phyloP scores from a whole-genome alignment of 352 stramenopile species.

The Globisporangium megalacanthum region DNA sequence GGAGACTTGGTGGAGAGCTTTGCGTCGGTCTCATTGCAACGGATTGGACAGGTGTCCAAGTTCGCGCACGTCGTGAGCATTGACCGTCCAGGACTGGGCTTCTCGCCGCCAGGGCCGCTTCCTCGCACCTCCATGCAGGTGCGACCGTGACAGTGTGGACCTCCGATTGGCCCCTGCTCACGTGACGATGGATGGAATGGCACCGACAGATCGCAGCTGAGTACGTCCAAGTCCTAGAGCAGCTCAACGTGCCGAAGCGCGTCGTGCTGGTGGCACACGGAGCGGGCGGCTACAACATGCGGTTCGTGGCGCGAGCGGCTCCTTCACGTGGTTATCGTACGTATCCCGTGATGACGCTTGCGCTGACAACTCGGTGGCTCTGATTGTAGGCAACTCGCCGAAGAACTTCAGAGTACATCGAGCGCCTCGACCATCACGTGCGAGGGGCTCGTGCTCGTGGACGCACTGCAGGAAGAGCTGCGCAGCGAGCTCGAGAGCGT shows the following conservation, averaged over 20 bases:
- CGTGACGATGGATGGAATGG: slow-evolving; percentile 1
- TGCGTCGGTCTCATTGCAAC: background rate
- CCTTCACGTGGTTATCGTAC: no score
- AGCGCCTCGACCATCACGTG: slow-evolving; percentile 22
- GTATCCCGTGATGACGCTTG: background rate
- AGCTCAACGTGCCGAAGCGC: slow-evolving; percentile 47
- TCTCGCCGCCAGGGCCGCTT: slow-evolving; percentile 37
- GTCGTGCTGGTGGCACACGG: slow-evolving; percentile 71
- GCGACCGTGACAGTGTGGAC: background rate
- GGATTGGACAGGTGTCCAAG: slow-evolving; percentile 17
- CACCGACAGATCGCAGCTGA: slow-evolving; percentile 41
- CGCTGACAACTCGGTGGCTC: background rate
- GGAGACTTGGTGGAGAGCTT: background rate
- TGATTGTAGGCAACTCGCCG: slow-evolving; percentile 29
- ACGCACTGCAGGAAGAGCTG: slow-evolving; percentile 64
- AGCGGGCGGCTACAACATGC: slow-evolving; percentile 79
- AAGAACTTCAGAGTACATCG: slow-evolving; percentile 27
- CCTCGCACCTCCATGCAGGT: slow-evolving; percentile 52
- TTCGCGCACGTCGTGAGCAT: slow-evolving; percentile 63
- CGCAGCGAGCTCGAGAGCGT: slow-evolving; percentile 54
- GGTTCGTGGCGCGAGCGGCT: slow-evolving; percentile 13
- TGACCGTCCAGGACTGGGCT: slow-evolving; percentile 69
- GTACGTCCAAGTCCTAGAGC: slow-evolving; percentile 53
- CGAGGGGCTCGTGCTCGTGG: slow-evolving; percentile 65
- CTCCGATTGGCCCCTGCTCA: no score